Percentiles rank a stretch among this genome's conserved stretches.
Conservation (phyloP, 306 rosid genomes). For the Inga leiocalycina region DNA sequence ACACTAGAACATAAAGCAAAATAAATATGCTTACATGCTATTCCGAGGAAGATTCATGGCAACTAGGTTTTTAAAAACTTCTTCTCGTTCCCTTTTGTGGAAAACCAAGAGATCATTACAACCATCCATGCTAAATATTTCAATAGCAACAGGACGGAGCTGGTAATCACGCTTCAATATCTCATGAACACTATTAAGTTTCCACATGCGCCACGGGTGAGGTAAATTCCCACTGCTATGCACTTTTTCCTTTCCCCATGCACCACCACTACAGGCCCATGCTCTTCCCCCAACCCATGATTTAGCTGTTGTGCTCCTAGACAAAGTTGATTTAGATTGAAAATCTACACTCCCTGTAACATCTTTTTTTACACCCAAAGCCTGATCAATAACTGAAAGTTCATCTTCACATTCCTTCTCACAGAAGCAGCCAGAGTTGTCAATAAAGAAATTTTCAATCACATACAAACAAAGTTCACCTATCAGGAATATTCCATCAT, state of each 20-base stretch:
- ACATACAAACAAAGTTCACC: slow-evolving; percentile 93
- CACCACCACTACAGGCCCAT: slow-evolving; percentile 99
- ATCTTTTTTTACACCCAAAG: slow-evolving; percentile 97
- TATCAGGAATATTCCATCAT: slow-evolving; percentile 95
- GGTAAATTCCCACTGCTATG: slow-evolving; percentile 79
- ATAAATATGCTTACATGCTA: slow-evolving; percentile 73
- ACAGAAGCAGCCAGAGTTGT: slow-evolving; percentile 81
- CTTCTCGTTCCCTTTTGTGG: slow-evolving; percentile 98
- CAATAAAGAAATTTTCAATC: slow-evolving; percentile 90
- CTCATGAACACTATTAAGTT: slow-evolving; percentile 96
- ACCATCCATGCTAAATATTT: slow-evolving; percentile 99
- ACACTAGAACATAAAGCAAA: slow-evolving; percentile 27
- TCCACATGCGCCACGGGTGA: slow-evolving; percentile 99
- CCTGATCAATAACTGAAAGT: slow-evolving; percentile 95
- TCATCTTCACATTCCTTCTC: slow-evolving; percentile 94
- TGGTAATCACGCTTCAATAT: slow-evolving; percentile 99
- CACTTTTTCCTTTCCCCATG: slow-evolving; percentile 99
- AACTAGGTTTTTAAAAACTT: slow-evolving; percentile 84
- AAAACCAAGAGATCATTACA: slow-evolving; percentile 97
- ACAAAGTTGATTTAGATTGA: slow-evolving; percentile 81
- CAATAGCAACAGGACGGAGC: slow-evolving; percentile 98
- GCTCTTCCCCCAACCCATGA: slow-evolving; percentile 96
- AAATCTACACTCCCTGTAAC: slow-evolving; percentile 70
- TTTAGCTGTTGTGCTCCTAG: slow-evolving; percentile 69
- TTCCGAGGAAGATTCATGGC: slow-evolving; percentile 98